Percentiles rank a stretch among this genome's conserved stretches.
phyloP scores from a whole-genome alignment of 805 yeast genomes.

The Candida anglica region DNA sequence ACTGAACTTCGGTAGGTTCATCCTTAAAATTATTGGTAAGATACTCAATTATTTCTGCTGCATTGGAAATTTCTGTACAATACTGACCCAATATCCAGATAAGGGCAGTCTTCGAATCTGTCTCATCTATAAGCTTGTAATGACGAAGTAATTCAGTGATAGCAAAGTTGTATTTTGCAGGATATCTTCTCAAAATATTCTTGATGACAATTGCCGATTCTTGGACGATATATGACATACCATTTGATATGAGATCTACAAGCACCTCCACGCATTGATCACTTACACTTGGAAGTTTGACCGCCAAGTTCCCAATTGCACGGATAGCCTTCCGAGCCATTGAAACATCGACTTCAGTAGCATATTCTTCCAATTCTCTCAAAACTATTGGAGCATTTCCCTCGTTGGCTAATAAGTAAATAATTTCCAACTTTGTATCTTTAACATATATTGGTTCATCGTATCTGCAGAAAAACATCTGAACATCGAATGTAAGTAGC shows the following conservation, averaged over 20 bases:
- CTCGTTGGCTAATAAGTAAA: constrained; percentile 72
- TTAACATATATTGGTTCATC: constrained; percentile 87
- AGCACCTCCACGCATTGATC: constrained; percentile 61
- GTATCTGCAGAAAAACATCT: constrained; percentile 74
- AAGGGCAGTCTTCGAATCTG: constrained; percentile 73
- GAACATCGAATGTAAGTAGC: constrained; percentile 63
- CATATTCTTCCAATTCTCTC: constrained; percentile 78
- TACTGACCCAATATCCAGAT: constrained; percentile 84
- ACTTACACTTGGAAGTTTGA: constrained; percentile 64
- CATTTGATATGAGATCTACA: constrained; percentile 55
- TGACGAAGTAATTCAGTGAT: constrained; percentile 25
- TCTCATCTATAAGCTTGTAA: constrained; percentile 54
- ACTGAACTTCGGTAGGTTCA: constrained; percentile 72
- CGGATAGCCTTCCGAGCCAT: constrained; percentile 86
- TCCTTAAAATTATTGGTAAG: constrained; percentile 47
- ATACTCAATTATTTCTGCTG: constrained; percentile 33
- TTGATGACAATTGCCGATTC: constrained; percentile 75
- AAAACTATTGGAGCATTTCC: constrained; percentile 58
- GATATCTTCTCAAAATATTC: constrained; percentile 74
- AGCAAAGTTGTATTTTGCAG: constrained; percentile 44
- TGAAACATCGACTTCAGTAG: constrained; percentile 78
- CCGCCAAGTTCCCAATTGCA: constrained; percentile 86
- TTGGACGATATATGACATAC: constrained; percentile 71
- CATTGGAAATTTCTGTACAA: constrained; percentile 43
- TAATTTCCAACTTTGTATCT: constrained; percentile 85